A percentile compares a stretch with the other conserved stretches of the same genome.
phyloP scores from a whole-genome alignment of 2,329 filamentous ascomycete genomes.

The Beauveria bassiana region DNA sequence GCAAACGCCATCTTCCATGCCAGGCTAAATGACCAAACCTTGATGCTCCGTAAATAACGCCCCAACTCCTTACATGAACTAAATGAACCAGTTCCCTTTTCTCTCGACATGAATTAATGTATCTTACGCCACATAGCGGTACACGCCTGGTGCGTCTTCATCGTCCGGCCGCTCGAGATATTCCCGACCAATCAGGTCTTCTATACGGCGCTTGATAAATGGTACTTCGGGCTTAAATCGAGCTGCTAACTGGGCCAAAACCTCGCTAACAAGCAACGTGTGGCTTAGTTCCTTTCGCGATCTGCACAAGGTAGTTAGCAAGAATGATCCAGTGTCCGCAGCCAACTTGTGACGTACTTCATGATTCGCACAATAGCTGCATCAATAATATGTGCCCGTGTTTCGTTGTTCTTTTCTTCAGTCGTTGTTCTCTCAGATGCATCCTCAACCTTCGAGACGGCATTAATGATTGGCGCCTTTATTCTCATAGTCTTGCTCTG shows the following conservation, averaged over 20 bases:
- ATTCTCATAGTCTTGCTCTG: slow-evolving; percentile 77
- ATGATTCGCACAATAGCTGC: slow-evolving; percentile 75
- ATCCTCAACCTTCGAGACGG: slow-evolving; percentile 78
- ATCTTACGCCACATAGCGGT: slow-evolving; percentile 61
- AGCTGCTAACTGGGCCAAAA: slow-evolving; percentile 57
- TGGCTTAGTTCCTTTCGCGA: slow-evolving; percentile 67
- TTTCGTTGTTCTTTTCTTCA: slow-evolving; percentile 68
- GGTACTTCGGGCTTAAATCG: slow-evolving; percentile 70
- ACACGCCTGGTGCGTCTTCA: slow-evolving; percentile 54
- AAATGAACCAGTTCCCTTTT: not conserved
- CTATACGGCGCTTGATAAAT: slow-evolving; percentile 76
- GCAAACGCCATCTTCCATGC: not conserved
- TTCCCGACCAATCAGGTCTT: slow-evolving; percentile 67
- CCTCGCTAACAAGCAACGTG: slow-evolving; percentile 61
- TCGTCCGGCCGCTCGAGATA: slow-evolving; percentile 67
- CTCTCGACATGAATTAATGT: not conserved
- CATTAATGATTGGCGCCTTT: slow-evolving; percentile 78
- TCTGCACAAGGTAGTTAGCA: slow-evolving; percentile 36
- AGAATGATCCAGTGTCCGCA: not conserved
- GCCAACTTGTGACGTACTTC: slow-evolving; percentile 57
- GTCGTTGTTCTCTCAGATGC: slow-evolving; percentile 60
- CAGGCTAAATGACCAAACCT: not conserved
- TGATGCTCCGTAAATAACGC: not conserved
- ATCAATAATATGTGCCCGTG: slow-evolving; percentile 62
- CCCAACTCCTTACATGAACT: slow-evolving; percentile 4